Percentiles rank a stretch among this genome's conserved stretches.
Conservation (phyloP, 2,329 filamentous ascomycete species). For the Rhynchosporium agropyri region DNA sequence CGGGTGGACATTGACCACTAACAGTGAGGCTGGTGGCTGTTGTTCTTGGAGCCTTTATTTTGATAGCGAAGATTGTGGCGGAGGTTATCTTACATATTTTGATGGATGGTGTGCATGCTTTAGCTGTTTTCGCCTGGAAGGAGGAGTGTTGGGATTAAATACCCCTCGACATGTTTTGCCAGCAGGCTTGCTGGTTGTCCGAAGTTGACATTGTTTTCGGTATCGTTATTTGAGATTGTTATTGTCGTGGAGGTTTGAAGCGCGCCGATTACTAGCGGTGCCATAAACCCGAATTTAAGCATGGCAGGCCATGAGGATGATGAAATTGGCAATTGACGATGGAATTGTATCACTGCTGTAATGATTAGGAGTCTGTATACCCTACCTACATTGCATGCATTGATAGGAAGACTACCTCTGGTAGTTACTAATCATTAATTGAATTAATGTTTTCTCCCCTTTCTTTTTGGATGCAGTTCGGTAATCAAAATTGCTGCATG, state of each 20-base stretch:
- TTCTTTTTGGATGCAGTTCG: too few relatives aligned
- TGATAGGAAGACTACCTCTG: neutral
- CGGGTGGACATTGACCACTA: constrained; percentile 41
- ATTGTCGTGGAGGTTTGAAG: neutral
- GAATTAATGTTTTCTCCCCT: neutral
- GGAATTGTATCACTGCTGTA: constrained; percentile 7
- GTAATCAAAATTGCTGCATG: too few relatives aligned
- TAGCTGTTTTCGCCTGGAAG: constrained; percentile 12
- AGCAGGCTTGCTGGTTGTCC: neutral
- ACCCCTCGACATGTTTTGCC: neutral
- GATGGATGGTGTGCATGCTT: constrained; percentile 9
- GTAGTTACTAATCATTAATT: neutral
- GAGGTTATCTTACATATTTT: constrained; percentile 18
- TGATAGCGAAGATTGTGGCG: constrained; percentile 15
- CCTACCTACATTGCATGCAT: neutral
- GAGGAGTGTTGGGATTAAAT: constrained; percentile 17
- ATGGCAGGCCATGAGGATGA: constrained; percentile 3
- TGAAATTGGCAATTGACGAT: neutral
- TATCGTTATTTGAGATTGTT: neutral
- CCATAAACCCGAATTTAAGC: neutral
- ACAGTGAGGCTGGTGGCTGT: constrained; percentile 15
- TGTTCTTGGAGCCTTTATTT: constrained; percentile 15
- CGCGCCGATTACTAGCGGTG: neutral
- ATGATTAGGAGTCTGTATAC: constrained; percentile 9
- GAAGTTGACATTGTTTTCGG: too few relatives aligned